phyloP scores from a whole-genome alignment of 305 asterid species.

The Striga hermonthica region DNA sequence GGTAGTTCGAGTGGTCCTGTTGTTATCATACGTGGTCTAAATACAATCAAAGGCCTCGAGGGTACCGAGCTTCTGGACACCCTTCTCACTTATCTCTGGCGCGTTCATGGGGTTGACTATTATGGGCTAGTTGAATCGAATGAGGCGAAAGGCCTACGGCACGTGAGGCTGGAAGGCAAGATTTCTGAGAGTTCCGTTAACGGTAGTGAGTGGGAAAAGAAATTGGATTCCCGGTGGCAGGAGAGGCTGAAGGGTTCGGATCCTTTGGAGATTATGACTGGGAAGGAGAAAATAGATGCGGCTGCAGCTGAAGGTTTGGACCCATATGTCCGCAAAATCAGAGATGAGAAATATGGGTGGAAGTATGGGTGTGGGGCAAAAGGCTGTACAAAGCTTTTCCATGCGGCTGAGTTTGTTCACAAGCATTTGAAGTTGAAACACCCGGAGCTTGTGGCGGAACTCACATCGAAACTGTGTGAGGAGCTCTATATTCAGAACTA shows the following conservation, averaged over 20 bases:
- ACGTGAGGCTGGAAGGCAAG: slow-evolving; percentile 69
- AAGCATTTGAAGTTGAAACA: slow-evolving; percentile 96
- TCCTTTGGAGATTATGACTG: slow-evolving; percentile 89
- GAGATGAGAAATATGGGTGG: slow-evolving; percentile 99
- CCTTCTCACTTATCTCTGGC: slow-evolving; percentile 93
- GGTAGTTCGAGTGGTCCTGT: slow-evolving; percentile 92
- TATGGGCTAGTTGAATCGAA: slow-evolving; percentile 77
- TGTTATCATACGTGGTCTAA: slow-evolving; percentile 70
- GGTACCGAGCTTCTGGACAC: slow-evolving; percentile 95
- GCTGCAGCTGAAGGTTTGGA: slow-evolving; percentile 84
- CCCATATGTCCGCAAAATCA: slow-evolving; percentile 91
- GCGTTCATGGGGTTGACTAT: slow-evolving; percentile 95
- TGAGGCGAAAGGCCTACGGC: slow-evolving; percentile 92
- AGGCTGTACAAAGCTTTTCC: slow-evolving; percentile 99
- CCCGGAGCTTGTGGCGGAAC: slow-evolving; percentile 70
- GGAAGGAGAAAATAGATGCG: slow-evolving; percentile 92
- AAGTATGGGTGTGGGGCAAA: slow-evolving; percentile 99
- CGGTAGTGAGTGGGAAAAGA: slow-evolving; percentile 83
- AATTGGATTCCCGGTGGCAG: slow-evolving; percentile 80
- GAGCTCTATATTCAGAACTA: slow-evolving; percentile 89
- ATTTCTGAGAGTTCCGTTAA: slow-evolving; percentile 41
- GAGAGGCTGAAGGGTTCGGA: slow-evolving; percentile 88
- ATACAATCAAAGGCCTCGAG: slow-evolving; percentile 86
- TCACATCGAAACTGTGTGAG: slow-evolving; percentile 83
- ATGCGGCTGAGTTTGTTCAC: slow-evolving; percentile 90